Evolutionary conservation across 2,329 filamentous ascomycete genomes (phyloP).

Genomic region (Curvularia lunata): DNA sequence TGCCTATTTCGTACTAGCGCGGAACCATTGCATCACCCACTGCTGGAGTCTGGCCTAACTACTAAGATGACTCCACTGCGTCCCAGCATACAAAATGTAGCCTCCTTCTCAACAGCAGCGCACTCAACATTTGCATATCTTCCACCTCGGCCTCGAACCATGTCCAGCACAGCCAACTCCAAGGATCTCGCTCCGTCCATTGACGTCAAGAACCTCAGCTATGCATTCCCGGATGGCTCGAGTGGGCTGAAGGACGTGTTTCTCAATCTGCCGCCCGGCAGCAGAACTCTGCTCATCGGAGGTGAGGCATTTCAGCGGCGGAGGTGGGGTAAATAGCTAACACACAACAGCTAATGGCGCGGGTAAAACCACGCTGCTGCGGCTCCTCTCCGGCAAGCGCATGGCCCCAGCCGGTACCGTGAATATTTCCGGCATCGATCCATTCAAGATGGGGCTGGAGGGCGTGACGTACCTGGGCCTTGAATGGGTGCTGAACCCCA

Average conservation of each 20-base stretch:
- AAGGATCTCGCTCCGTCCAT: conserved; percentile 64
- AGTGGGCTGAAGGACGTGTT: conserved; percentile 77
- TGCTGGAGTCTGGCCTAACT: conserved; percentile 9
- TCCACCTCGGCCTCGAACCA: conserved; percentile 8
- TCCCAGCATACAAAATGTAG: conserved; percentile 23
- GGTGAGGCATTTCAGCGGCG: conserved; percentile 55
- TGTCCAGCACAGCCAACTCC: conserved; percentile 29
- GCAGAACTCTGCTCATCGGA: conserved; percentile 89
- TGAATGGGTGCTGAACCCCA: conserved; percentile 97
- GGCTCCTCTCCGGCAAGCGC: conserved; percentile 91
- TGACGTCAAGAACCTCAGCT: conserved; percentile 76
- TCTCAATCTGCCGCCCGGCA: conserved; percentile 79
- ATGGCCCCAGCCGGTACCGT: conserved; percentile 81
- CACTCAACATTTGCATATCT: background rate
- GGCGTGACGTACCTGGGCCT: conserved; percentile 96
- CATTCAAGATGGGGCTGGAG: conserved; percentile 87
- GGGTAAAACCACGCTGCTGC: conserved; percentile 95
- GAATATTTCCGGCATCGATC: conserved; percentile 80
- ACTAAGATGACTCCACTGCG: conserved; percentile 17
- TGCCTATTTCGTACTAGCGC: conserved; percentile 26
- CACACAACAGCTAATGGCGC: conserved; percentile 77
- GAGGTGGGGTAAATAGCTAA: conserved; percentile 21
- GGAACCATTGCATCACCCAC: conserved; percentile 21
- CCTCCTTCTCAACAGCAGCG: conserved; percentile 9
- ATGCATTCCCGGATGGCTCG: conserved; percentile 85